Conservation (phyloP, 768 basidiomycete species). For the Leccinum obscurum region DNA sequence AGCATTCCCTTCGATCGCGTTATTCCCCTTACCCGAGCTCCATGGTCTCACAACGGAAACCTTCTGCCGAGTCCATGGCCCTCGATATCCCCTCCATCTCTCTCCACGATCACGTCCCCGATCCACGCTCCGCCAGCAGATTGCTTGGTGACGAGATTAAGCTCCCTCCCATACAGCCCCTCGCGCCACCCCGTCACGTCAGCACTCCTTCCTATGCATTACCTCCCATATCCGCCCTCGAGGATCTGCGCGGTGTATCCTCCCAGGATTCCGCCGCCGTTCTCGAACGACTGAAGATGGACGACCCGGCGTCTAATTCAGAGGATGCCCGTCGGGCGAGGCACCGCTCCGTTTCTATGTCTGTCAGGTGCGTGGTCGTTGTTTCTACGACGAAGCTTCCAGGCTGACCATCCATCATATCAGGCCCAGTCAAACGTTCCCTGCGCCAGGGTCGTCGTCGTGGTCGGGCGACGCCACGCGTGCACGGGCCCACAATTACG, state of each 20-base stretch:
- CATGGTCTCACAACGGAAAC: constrained; percentile 23
- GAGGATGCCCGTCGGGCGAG: constrained; percentile 36
- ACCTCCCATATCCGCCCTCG: constrained; percentile 69
- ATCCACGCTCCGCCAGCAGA: constrained; percentile 24
- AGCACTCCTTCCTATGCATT: constrained; percentile 50
- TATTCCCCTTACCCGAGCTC: constrained; percentile 50
- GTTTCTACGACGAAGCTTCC: neutral
- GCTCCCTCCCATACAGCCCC: constrained; percentile 44
- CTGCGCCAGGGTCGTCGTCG: constrained; percentile 24
- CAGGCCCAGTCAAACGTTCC: constrained; percentile 21
- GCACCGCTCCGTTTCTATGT: constrained; percentile 45
- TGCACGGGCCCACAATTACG: constrained; percentile 13
- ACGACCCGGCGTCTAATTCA: constrained; percentile 39
- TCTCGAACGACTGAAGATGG: constrained; percentile 58
- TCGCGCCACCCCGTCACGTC: constrained; percentile 27
- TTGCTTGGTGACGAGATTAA: constrained; percentile 38
- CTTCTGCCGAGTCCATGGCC: constrained; percentile 30
- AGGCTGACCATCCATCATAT: constrained; percentile 6
- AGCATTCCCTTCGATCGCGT: constrained; percentile 29
- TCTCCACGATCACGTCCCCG: constrained; percentile 30
- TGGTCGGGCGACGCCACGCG: constrained; percentile 26
- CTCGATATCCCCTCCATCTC: constrained; percentile 38
- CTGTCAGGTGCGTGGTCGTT: constrained; percentile 31
- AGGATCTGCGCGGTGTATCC: constrained; percentile 55
- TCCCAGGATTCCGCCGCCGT: constrained; percentile 64